Percentiles rank a stretch among this genome's conserved stretches.
These are phyloP conservation scores for Schizophyllum amplum DNA, from an alignment of 1,284 basidiomycete genomes.

Conservation along the genomic window DNA sequence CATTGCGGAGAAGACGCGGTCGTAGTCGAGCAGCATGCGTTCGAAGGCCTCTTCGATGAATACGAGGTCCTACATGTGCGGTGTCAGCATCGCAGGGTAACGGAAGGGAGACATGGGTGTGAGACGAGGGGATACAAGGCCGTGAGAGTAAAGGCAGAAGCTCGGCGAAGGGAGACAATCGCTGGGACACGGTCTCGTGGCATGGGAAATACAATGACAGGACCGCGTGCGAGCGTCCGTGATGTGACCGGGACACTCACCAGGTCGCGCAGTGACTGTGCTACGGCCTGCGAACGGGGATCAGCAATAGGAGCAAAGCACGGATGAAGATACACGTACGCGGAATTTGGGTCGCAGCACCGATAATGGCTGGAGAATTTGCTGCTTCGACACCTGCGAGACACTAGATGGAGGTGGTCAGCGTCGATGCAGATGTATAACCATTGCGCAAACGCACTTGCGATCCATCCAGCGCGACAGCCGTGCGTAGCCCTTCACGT, in stretches of 20 bases:
- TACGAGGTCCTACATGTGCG: slow-evolving; percentile 67
- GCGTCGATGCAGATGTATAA: neutral
- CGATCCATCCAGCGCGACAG: slow-evolving; percentile 92
- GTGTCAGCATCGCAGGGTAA: neutral
- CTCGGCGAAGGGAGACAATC: no score
- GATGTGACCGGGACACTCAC: slow-evolving; percentile 40
- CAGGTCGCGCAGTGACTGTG: slow-evolving; percentile 84
- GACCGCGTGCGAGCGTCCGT: no score
- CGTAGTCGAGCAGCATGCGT: slow-evolving; percentile 90
- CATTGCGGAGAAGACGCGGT: slow-evolving; percentile 92
- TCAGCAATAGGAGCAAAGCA: slow-evolving; percentile 3
- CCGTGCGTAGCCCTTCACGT: slow-evolving; percentile 89
- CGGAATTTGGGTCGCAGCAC: slow-evolving; percentile 92
- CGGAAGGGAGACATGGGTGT: slow-evolving; percentile 5
- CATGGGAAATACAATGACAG: no score
- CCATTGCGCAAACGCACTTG: slow-evolving; percentile 45
- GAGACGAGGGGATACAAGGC: slow-evolving; percentile 1
- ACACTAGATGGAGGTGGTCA: slow-evolving; percentile 39
- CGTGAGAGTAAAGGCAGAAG: no score
- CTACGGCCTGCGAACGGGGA: slow-evolving; percentile 55
- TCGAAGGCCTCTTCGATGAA: slow-evolving; percentile 98
- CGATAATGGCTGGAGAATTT: slow-evolving; percentile 84
- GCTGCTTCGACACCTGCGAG: slow-evolving; percentile 83
- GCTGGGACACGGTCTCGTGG: no score
- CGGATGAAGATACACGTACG: slow-evolving; percentile 30